Percentiles rank a stretch among this genome's conserved stretches.
Evolutionary conservation across 164 flowering plant species (phyloP).

Genomic region (Akebia trifoliata): DNA sequence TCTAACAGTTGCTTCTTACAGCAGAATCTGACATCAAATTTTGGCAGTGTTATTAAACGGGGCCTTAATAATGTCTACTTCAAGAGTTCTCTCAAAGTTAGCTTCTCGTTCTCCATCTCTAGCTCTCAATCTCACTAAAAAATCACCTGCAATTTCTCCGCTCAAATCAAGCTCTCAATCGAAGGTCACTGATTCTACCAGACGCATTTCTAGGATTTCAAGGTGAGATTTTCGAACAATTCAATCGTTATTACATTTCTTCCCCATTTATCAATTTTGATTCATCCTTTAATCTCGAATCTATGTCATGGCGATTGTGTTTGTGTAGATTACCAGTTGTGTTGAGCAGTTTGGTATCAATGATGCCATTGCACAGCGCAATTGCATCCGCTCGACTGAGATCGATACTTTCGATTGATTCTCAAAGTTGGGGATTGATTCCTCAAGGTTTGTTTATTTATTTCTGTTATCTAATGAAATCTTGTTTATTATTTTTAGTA

Average conservation of each 20-base stretch:
- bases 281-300: neutral
- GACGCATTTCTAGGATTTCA: slow-evolving; percentile 27
- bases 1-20: too few species aligned
- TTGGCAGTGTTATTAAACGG: too few species aligned
- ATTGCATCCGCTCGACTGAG: slow-evolving; percentile 50
- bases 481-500: neutral
- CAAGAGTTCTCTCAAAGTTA: slow-evolving; percentile 26
- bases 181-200: slow-evolving; percentile 17
- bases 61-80: slow-evolving; percentile 31
- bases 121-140: slow-evolving; percentile 15
- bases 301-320: neutral
- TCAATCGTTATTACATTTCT: neutral
- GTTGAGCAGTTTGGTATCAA: slow-evolving; percentile 37
- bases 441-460: slow-evolving; percentile 49
- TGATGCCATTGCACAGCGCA: slow-evolving; percentile 67
- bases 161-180: slow-evolving; percentile 17
- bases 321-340: slow-evolving; percentile 46
- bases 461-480: too few species aligned
- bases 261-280: neutral
- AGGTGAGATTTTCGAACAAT: slow-evolving; percentile 21
- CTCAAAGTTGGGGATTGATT: slow-evolving; percentile 60
- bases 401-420: slow-evolving; percentile 48
- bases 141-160: slow-evolving; percentile 14
- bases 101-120: slow-evolving; percentile 28
- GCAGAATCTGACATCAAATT: too few species aligned